Base-by-base conservation (phyloP, 495 filamentous ascomycete species). In the Penicillium chermesinum region DNA sequence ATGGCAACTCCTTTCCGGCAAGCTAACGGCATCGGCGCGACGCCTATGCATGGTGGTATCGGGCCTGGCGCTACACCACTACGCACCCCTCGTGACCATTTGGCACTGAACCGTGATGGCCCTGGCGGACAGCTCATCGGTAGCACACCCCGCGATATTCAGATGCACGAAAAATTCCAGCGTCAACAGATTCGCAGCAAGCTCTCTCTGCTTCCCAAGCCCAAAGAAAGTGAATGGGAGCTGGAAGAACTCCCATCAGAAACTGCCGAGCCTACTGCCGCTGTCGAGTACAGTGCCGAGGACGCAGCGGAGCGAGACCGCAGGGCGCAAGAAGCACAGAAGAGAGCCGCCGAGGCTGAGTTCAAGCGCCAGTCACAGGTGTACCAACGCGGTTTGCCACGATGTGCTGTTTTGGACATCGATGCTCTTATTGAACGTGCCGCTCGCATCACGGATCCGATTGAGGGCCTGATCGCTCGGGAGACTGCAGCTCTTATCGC, bases 191-290 rank as follows among this genome's bases (percentile, higher is more conserved):
- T 98, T 25, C 67, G 69, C 44, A 63, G 66, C 62, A 81, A 84
- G 54, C 79, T 98, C 35, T 78, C 89, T n/a, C 75, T 85, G 2
- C 77, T 98, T 18, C 93, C 93, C 10, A 95, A 88, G 60, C 91
- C 93, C 0, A 96, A 91, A 59, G 86, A 93, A 50, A 84, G 81
- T 0, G 90, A 95, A 49, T 95, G 84, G 81, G 90, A 96, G 49
- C 74, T 96, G 21, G 94, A 96, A 65, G 70, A 75, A 37, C 74
- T 95, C 25, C 93, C 93, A 0, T 89, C 93, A 38, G 91, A 96
- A 44, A 77, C 85, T 32, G 71, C 77, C 41, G 90, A 94, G 61
- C 66, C 70, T 44, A 70, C 71, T 5, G 61, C 64, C 8, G 71
- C 61, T 12, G 61, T 78, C 36, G 75, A 86, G 41, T 59, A 71